Evolutionary conservation across 306 rosid genomes (phyloP).

Genomic region (Cicer judaicum): DNA sequence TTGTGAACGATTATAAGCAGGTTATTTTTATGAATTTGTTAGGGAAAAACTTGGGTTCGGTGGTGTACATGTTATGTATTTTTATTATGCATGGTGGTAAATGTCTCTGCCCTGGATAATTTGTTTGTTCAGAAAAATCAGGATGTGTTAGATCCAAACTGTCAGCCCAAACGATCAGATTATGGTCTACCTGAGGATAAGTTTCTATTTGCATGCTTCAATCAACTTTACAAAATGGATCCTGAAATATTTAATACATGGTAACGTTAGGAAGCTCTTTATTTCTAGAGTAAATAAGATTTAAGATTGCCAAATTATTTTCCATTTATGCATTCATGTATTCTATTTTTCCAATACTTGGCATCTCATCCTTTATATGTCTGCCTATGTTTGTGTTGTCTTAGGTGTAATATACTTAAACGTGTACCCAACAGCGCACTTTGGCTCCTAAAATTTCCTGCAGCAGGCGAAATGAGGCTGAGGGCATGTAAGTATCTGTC

Average conservation of each 20-base stretch:
- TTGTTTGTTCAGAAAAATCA: conserved; percentile 75
- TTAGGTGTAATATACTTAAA: conserved; percentile 95
- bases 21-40: conserved; percentile 50
- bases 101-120: not conserved
- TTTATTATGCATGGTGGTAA: not conserved
- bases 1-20: conserved; percentile 98
- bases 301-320: not conserved
- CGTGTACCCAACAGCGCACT: conserved; percentile 96
- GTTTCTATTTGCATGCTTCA: conserved; percentile 95
- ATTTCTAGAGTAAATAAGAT: conserved; percentile 16
- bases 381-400: conserved; percentile 31
- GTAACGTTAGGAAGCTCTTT: conserved; percentile 54
- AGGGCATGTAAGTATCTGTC: conserved; percentile 67
- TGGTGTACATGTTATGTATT: conserved; percentile 3
- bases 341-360: not conserved
- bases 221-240: conserved; percentile 98
- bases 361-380: conserved; percentile 32
- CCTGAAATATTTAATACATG: conserved; percentile 91
- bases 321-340: conserved; percentile 1
- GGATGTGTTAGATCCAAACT: conserved; percentile 84
- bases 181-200: conserved; percentile 91
- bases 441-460: conserved; percentile 98
- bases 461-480: conserved; percentile 94
- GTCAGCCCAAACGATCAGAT: conserved; percentile 82
- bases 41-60: conserved; percentile 9